Conservation (phyloP, 2,329 filamentous ascomycete species). For the Aphanocladium album region DNA sequence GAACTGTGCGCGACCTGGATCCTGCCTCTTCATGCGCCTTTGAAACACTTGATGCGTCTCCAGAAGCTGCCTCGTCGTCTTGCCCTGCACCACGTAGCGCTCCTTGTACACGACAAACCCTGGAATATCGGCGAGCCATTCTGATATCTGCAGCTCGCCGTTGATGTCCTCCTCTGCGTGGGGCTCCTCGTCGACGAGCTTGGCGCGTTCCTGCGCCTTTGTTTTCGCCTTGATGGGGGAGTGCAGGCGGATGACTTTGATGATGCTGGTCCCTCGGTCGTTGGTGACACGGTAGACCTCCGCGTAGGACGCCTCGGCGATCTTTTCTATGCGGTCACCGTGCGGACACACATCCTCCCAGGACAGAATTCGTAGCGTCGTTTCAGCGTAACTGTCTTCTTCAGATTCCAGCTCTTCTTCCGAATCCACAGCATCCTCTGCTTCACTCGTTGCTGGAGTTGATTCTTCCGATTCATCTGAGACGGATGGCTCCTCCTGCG, state of each 20-base stretch:
- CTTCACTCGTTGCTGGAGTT: neutral
- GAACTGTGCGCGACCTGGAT: constrained; percentile 53
- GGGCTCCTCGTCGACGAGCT: constrained; percentile 55
- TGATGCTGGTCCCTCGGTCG: constrained; percentile 55
- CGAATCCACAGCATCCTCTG: neutral
- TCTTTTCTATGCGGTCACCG: constrained; percentile 53
- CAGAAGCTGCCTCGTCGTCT: constrained; percentile 46
- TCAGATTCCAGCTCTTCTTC: constrained; percentile 13
- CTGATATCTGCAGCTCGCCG: constrained; percentile 58
- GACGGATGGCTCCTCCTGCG: neutral
- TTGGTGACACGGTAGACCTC: constrained; percentile 62
- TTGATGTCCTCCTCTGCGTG: constrained; percentile 50
- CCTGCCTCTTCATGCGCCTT: constrained; percentile 47
- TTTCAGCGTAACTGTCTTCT: constrained; percentile 4
- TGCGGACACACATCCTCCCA: constrained; percentile 56
- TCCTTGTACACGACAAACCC: constrained; percentile 64
- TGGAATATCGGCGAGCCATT: constrained; percentile 58
- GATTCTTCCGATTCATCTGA: neutral
- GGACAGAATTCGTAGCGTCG: constrained; percentile 37
- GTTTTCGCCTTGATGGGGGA: constrained; percentile 55
- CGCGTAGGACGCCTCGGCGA: constrained; percentile 62
- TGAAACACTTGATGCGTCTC: constrained; percentile 58
- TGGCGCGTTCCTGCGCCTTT: constrained; percentile 48
- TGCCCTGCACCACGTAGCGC: constrained; percentile 54
- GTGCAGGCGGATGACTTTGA: constrained; percentile 57